Percentiles rank a stretch among this genome's conserved stretches.
These are phyloP conservation scores for Paramecium octaurelia DNA, from an alignment of 73 alveolate species.

Conservation along the genomic window DNA sequence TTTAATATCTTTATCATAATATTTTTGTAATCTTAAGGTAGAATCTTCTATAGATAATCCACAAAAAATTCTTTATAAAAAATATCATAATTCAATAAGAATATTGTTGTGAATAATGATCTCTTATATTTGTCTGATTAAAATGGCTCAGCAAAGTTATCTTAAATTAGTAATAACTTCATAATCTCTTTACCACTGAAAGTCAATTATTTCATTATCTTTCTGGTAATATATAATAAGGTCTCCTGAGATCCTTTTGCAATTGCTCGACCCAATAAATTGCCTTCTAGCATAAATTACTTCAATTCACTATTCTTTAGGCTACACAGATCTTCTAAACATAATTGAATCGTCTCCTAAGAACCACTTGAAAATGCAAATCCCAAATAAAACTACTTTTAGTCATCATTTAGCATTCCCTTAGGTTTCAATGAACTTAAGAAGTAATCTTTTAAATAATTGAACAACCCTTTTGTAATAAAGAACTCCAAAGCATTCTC, in stretches of 20 bases:
- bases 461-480: background rate
- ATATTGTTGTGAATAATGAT: background rate
- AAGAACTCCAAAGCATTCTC: slow-evolving; percentile 6
- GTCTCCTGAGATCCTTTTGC: background rate
- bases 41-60: background rate
- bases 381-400: background rate
- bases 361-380: slow-evolving; percentile 19
- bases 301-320: background rate
- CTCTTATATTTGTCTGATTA: background rate
- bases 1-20: background rate
- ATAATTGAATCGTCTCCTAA: background rate
- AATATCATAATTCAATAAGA: background rate
- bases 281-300: background rate
- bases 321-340: slow-evolving; percentile 7
- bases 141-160: background rate
- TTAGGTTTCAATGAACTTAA: slow-evolving; percentile 3
- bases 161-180: background rate
- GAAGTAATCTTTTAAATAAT: slow-evolving; percentile 6
- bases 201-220: background rate
- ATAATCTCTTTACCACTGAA: background rate
- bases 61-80: slow-evolving; percentile 47
- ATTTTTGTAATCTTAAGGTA: background rate
- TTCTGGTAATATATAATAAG: background rate
- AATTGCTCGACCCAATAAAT: slow-evolving; percentile 3
- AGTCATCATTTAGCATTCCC: slow-evolving; percentile 44